Conservation (phyloP, 805 yeast genomes). For the Cyberlindnera mycetangii region DNA sequence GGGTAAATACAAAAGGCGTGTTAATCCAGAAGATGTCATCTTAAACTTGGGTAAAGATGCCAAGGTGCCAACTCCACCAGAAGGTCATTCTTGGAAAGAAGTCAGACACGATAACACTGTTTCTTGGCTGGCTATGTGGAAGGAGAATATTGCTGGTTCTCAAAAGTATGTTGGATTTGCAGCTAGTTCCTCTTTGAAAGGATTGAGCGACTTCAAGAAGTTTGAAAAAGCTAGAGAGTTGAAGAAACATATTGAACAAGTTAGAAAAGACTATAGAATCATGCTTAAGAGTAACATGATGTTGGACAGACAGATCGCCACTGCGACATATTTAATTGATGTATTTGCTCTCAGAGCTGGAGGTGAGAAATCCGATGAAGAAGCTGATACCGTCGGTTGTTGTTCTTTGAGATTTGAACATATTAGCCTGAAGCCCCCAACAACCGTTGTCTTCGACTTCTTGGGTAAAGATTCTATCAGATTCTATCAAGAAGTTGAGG, state of each 20-base stretch:
- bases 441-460: conserved; percentile 83
- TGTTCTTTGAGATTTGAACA: conserved; percentile 92
- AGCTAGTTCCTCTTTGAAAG: conserved; percentile 86
- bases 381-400: conserved; percentile 98
- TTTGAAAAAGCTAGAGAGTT: conserved; percentile 91
- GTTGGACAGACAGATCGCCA: conserved; percentile 89
- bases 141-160: conserved; percentile 81
- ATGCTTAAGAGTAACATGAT: conserved; percentile 71
- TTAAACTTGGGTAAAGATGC: conserved; percentile 75
- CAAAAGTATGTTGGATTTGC: conserved; percentile 90
- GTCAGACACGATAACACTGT: conserved; percentile 85
- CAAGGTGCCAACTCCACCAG: conserved; percentile 76
- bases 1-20: conserved; percentile 85
- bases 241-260: conserved; percentile 64
- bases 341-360: conserved; percentile 95
- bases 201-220: conserved; percentile 85
- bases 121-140: conserved; percentile 97
- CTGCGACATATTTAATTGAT: conserved; percentile 90
- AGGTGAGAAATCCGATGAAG: conserved; percentile 95
- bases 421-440: conserved; percentile 80
- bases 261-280: conserved; percentile 70
- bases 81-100: conserved; percentile 89
- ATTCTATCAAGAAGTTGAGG: conserved; percentile 88
- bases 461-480: conserved; percentile 94
- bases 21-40: conserved; percentile 84